A percentile compares a stretch with the other conserved stretches of the same genome.
Conservation (phyloP, 169 alveolate species). For the Eimeria maxima region DNA sequence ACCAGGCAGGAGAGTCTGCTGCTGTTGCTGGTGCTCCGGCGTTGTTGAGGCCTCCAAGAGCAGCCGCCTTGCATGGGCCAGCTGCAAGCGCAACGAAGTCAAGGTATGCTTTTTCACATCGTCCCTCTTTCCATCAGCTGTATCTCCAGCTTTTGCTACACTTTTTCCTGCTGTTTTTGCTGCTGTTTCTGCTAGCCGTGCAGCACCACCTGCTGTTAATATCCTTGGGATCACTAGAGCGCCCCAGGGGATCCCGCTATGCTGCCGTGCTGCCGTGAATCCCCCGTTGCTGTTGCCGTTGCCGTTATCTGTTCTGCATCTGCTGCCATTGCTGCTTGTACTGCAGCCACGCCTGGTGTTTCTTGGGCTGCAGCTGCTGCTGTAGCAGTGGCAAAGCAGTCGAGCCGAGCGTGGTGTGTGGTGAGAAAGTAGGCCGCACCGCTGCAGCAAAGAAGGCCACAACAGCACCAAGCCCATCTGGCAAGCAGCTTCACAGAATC, state of each 20-base stretch:
- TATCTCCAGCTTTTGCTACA: background rate
- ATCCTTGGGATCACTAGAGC: background rate
- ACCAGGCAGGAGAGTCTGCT: background rate
- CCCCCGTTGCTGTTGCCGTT: background rate
- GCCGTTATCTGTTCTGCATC: background rate
- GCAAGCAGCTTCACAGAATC: background rate
- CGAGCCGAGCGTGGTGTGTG: background rate
- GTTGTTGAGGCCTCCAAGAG: background rate
- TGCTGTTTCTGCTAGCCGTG: background rate
- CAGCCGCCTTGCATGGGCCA: constrained; percentile 13
- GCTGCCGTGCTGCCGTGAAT: background rate
- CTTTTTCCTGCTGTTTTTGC: background rate
- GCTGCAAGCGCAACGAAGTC: background rate
- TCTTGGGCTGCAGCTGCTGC: background rate
- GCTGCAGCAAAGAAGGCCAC: constrained; percentile 3
- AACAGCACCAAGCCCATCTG: background rate
- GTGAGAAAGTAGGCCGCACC: background rate
- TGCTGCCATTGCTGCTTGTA: background rate
- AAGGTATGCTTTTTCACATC: background rate
- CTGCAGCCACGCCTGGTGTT: background rate
- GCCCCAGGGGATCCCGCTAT: background rate
- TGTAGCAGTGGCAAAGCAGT: background rate
- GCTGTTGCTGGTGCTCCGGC: constrained; percentile 32
- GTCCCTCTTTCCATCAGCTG: background rate
- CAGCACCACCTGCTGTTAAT: background rate